Percentiles rank a stretch among this genome's conserved stretches.
Evolutionary conservation across 345 rosid species (phyloP).

Genomic region (Hirschfeldia incana): DNA sequence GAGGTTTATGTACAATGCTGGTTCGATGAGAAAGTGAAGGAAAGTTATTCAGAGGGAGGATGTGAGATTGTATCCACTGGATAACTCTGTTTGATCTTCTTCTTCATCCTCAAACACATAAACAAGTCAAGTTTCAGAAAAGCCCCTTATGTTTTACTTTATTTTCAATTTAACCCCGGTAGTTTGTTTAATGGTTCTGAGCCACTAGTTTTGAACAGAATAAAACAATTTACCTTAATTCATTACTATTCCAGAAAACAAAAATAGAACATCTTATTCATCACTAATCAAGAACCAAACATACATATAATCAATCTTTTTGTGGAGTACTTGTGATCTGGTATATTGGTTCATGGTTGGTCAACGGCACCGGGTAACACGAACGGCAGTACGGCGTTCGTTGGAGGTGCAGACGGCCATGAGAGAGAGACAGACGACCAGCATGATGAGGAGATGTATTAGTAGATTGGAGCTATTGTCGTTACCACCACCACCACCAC

Average conservation of each 20-base stretch:
- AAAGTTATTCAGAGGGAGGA: neutral
- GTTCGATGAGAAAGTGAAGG: constrained; percentile 16
- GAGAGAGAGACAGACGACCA: constrained; percentile 45
- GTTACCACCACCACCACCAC: constrained; percentile 34
- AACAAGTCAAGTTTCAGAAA: neutral
- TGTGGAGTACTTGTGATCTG: constrained; percentile 10
- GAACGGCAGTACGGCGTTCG: constrained; percentile 31
- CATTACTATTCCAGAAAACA: neutral
- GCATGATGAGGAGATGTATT: constrained; percentile 33
- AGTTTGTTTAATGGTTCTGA: neutral
- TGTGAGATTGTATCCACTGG: constrained; percentile 18
- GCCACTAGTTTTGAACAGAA: neutral
- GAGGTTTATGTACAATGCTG: neutral
- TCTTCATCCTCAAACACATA: constrained; percentile 22
- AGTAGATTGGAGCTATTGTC: constrained; percentile 20
- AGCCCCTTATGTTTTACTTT: neutral
- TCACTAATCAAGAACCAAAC: constrained; percentile 16
- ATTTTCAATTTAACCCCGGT: neutral
- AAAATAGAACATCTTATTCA: too few species aligned
- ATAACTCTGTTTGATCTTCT: constrained; percentile 16
- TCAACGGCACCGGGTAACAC: constrained; percentile 38
- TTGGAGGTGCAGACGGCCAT: constrained; percentile 44
- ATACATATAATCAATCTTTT: constrained; percentile 12
- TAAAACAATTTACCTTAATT: neutral
- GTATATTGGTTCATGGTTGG: neutral